phyloP scores from a whole-genome alignment of 2,329 filamentous ascomycete genomes.

The Botrytis sinoallii region DNA sequence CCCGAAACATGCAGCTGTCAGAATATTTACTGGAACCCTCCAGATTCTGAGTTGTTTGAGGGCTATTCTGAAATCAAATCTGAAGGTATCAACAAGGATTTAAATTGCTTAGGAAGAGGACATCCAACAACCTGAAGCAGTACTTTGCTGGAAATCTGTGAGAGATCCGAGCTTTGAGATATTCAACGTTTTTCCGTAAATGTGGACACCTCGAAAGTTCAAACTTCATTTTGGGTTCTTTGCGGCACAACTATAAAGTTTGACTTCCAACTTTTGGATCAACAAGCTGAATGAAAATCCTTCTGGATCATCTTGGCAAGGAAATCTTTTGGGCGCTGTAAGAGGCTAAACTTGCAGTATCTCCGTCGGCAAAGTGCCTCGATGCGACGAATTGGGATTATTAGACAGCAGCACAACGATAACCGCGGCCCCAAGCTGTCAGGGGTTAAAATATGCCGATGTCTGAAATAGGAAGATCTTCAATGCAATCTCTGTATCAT shows the following conservation, averaged over 20 bases:
- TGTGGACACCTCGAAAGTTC: not conserved
- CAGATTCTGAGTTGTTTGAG: not conserved
- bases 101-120: not conserved
- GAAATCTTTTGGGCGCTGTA: not conserved
- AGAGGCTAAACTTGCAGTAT: conserved; percentile 11
- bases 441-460: conserved; percentile 12
- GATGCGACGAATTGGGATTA: conserved; percentile 10
- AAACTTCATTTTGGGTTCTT: not conserved
- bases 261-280: not conserved
- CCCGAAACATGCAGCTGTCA: conserved; percentile 22
- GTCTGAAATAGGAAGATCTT: conserved; percentile 19
- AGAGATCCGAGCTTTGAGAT: not conserved
- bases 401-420: conserved; percentile 11
- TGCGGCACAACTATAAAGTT: not conserved
- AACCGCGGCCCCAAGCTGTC: not conserved
- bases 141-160: not conserved
- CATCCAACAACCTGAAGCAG: not conserved
- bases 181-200: not conserved
- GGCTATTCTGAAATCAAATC: not conserved
- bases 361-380: conserved; percentile 16
- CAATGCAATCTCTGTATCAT: conserved; percentile 15
- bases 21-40: conserved; percentile 11
- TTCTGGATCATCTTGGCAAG: conserved; percentile 8
- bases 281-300: conserved; percentile 2
- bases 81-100: not conserved